Percentiles rank a stretch among this genome's conserved stretches.
These are phyloP conservation scores for Candida pseudoviswanathii DNA, from an alignment of 1,139 yeast species.

Conservation along the genomic window DNA sequence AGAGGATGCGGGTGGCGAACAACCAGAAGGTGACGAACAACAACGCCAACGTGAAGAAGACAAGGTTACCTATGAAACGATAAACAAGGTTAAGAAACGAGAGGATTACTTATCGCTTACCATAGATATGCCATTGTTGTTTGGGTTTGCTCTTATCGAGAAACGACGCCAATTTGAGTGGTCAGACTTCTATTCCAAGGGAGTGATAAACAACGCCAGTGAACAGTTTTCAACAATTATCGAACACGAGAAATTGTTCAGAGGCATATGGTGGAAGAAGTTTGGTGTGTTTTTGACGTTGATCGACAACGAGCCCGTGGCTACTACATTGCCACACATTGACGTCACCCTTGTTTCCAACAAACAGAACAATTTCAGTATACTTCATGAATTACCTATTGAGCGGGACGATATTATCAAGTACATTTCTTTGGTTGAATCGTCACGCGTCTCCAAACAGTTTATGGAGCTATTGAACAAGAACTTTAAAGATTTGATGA, in stretches of 20 bases:
- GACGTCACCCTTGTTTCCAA: constrained; percentile 43
- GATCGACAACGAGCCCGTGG: constrained; percentile 19
- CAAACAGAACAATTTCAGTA: constrained; percentile 20
- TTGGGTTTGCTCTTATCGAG: constrained; percentile 78
- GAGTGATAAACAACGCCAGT: constrained; percentile 51
- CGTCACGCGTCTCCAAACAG: constrained; percentile 23
- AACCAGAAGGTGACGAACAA: neutral
- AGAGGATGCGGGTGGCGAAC: constrained; percentile 6
- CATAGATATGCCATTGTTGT: constrained; percentile 75
- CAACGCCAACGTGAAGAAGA: constrained; percentile 1
- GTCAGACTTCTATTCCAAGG: constrained; percentile 56
- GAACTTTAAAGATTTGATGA: constrained; percentile 48
- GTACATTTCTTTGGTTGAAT: constrained; percentile 34
- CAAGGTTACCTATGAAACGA: constrained; percentile 23
- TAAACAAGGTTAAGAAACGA: constrained; percentile 34
- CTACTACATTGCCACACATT: constrained; percentile 35
- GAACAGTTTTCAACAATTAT: constrained; percentile 62
- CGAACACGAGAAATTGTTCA: constrained; percentile 57
- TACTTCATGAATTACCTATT: constrained; percentile 28
- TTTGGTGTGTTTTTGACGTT: constrained; percentile 52
- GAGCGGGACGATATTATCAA: constrained; percentile 44
- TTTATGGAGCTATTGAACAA: constrained; percentile 46
- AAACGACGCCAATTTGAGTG: constrained; percentile 68
- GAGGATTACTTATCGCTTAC: constrained; percentile 56
- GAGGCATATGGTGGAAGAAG: constrained; percentile 66